Percentiles rank a stretch among this genome's conserved stretches.
Conservation (phyloP, 2,329 filamentous ascomycete species). For the Nannizzia gypsea region DNA sequence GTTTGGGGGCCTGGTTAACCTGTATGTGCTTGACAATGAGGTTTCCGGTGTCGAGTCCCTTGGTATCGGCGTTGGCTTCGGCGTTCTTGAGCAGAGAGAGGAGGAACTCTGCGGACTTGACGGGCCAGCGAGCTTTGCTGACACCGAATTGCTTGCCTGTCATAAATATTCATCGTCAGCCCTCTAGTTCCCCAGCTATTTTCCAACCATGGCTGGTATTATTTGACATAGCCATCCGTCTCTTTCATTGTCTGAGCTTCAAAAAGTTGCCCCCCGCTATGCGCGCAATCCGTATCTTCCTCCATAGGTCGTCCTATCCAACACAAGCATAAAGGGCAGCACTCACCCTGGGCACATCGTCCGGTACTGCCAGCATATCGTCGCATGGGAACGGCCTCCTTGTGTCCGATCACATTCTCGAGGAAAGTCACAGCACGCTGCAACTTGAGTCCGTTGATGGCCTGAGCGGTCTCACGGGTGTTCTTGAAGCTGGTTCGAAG, state of each 20-base stretch:
- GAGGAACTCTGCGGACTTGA: slow-evolving; percentile 98
- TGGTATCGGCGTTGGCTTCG: slow-evolving; percentile 91
- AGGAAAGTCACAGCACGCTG: slow-evolving; percentile 91
- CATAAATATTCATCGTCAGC: neutral
- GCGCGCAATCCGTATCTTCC: neutral
- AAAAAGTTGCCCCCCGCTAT: neutral
- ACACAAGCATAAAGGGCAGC: neutral
- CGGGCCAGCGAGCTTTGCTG: slow-evolving; percentile 93
- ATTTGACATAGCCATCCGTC: too few relatives aligned
- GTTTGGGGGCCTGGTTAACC: slow-evolving; percentile 99
- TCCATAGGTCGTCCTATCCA: neutral
- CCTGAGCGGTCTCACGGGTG: slow-evolving; percentile 98
- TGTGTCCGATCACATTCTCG: slow-evolving; percentile 94
- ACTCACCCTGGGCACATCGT: slow-evolving; percentile 94
- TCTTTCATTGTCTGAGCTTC: too few relatives aligned
- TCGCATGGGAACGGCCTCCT: slow-evolving; percentile 96
- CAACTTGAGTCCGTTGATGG: slow-evolving; percentile 98
- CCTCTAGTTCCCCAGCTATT: too few relatives aligned
- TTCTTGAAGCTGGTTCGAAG: slow-evolving; percentile 99
- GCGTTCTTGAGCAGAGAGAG: slow-evolving; percentile 95
- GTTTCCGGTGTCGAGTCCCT: slow-evolving; percentile 95
- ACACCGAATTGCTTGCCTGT: slow-evolving; percentile 98
- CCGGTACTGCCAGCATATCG: slow-evolving; percentile 93
- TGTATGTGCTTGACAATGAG: slow-evolving; percentile 99
- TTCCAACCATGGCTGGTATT: too few relatives aligned